phyloP scores from a whole-genome alignment of 2,329 filamentous ascomycete species.

The Plenodomus lindquistii region DNA sequence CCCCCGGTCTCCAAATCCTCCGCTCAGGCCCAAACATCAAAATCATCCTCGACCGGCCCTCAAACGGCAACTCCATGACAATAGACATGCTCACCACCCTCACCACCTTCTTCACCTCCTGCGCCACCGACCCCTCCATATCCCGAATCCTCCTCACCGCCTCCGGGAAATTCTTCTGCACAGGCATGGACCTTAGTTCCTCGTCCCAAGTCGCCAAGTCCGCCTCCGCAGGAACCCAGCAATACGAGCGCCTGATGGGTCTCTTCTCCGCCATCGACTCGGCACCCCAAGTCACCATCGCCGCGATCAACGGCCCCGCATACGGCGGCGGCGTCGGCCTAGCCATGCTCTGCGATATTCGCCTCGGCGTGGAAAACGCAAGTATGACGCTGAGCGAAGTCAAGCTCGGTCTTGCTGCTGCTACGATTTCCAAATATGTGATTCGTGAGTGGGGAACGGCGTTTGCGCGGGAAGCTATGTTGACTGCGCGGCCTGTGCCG shows the following conservation, averaged over 20 bases:
- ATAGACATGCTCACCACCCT: conserved; percentile 42
- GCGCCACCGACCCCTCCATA: conserved; percentile 27
- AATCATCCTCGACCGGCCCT: conserved; percentile 40
- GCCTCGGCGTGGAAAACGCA: conserved; percentile 24
- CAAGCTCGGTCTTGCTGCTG: conserved; percentile 46
- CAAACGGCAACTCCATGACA: conserved; percentile 49
- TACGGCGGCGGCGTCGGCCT: conserved; percentile 52
- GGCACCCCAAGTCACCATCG: conserved; percentile 49
- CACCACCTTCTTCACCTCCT: conserved; percentile 29
- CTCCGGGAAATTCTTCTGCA: conserved; percentile 48
- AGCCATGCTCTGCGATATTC: conserved; percentile 50
- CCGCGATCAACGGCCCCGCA: conserved; percentile 48
- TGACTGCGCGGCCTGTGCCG: conserved; percentile 25
- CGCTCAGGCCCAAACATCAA: conserved; percentile 37
- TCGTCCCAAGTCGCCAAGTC: background rate
- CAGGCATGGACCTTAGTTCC: conserved; percentile 47
- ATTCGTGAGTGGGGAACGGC: conserved; percentile 46
- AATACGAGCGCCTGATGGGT: conserved; percentile 15
- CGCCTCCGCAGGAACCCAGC: conserved; percentile 16
- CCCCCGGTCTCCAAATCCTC: conserved; percentile 31
- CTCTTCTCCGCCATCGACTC: conserved; percentile 47
- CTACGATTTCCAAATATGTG: conserved; percentile 48
- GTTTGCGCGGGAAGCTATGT: conserved; percentile 46
- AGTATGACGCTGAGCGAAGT: conserved; percentile 47
- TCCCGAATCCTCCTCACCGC: conserved; percentile 45